These are phyloP conservation scores for Antitrichia curtipendula DNA, from an alignment of 225 moss, liverwort and hornwort species.

Conservation along the genomic window DNA sequence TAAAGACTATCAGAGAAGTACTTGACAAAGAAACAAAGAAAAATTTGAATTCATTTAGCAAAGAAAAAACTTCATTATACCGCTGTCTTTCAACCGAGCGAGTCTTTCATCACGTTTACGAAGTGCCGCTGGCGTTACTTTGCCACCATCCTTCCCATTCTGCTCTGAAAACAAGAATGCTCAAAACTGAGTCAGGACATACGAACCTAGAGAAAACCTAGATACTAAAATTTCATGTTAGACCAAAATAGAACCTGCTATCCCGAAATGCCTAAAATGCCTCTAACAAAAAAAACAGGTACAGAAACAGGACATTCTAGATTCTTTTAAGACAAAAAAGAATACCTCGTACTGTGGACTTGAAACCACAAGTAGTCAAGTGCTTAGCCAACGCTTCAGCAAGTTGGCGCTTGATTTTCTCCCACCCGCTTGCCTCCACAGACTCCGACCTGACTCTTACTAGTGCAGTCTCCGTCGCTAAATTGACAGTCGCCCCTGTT, in stretches of 20 bases:
- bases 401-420: constrained; percentile 59
- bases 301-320: not conserved
- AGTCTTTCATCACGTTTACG: constrained; percentile 95
- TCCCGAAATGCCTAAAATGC: not conserved
- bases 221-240: not conserved
- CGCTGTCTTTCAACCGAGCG: constrained; percentile 89
- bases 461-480: constrained; percentile 95
- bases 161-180: constrained; percentile 43
- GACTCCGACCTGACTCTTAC: constrained; percentile 58
- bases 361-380: constrained; percentile 92
- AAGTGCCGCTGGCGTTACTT: constrained; percentile 62
- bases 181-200: not conserved
- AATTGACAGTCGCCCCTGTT: constrained; percentile 76
- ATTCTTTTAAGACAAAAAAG: not conserved
- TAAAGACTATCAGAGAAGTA: not conserved
- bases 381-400: constrained; percentile 81
- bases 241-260: not conserved
- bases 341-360: constrained; percentile 85
- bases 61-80: constrained; percentile 10
- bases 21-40: not conserved
- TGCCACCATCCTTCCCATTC: constrained; percentile 48
- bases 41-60: not conserved
- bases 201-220: not conserved
- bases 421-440: constrained; percentile 51
- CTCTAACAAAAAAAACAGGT: not conserved